Evolutionary conservation across 192 early-diverging fungal genomes (phyloP).

Genomic region (Coemansia sp.): DNA sequence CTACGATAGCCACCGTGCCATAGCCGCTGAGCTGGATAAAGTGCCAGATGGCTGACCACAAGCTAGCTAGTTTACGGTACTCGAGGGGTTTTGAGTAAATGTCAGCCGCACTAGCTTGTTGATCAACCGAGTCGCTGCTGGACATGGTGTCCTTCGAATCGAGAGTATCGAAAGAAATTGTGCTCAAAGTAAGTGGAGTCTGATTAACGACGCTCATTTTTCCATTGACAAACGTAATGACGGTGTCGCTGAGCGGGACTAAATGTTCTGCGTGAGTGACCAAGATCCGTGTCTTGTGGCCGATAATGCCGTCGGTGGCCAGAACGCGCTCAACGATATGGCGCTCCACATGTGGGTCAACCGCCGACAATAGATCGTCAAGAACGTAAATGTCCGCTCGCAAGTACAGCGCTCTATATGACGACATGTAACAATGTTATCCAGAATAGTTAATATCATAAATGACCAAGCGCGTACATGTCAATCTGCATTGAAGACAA

Average conservation of each 20-base stretch:
- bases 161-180: no score
- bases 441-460: not conserved
- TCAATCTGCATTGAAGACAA: not conserved
- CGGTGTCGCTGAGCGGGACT: conserved; percentile 22
- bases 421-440: not conserved
- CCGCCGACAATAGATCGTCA: conserved; percentile 73
- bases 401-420: conserved; percentile 62
- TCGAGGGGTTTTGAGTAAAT: not conserved
- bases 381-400: conserved; percentile 67
- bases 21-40: conserved; percentile 23
- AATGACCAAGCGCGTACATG: not conserved
- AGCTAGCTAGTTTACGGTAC: not conserved
- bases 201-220: conserved; percentile 13
- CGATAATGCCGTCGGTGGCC: conserved; percentile 31
- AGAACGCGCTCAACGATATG: conserved; percentile 60
- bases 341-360: conserved; percentile 64
- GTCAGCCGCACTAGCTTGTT: not conserved
- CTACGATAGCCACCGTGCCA: conserved; percentile 12
- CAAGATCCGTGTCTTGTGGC: conserved; percentile 55
- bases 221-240: conserved; percentile 23
- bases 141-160: not conserved
- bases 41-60: conserved; percentile 7
- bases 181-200: not conserved
- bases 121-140: not conserved
- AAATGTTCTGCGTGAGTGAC: conserved; percentile 60